A percentile compares a stretch with the other conserved stretches of the same genome.
phyloP scores from a whole-genome alignment of 2,329 filamentous ascomycete genomes.

The Neofusicoccum sp. region DNA sequence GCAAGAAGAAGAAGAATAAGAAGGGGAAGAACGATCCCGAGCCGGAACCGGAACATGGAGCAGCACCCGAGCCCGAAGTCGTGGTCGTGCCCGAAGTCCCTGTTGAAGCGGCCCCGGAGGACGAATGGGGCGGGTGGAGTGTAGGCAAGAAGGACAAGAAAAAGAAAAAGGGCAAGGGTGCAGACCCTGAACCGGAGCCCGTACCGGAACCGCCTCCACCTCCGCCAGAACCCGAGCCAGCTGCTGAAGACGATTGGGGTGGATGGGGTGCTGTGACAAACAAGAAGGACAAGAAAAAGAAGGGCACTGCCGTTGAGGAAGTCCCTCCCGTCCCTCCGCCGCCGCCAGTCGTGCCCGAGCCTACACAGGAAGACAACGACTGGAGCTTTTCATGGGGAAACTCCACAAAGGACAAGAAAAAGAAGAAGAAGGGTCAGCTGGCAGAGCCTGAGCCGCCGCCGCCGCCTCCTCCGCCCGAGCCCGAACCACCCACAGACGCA shows the following conservation, averaged over 20 bases:
- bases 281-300: constrained; percentile 22
- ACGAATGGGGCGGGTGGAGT: not conserved
- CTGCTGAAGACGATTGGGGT: constrained; percentile 25
- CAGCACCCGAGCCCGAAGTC: not conserved
- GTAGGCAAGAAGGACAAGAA: constrained; percentile 38
- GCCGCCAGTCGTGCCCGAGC: not conserved
- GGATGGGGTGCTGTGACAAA: constrained; percentile 17
- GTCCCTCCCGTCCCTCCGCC: not conserved
- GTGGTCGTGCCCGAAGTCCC: not conserved
- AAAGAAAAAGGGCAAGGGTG: constrained; percentile 47
- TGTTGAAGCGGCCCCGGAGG: not conserved
- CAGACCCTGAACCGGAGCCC: not conserved
- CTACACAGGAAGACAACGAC: constrained; percentile 19
- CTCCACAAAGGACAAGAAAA: constrained; percentile 33
- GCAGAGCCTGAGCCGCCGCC: constrained; percentile 23
- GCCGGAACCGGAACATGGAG: constrained; percentile 24
- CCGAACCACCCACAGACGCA: constrained; percentile 32
- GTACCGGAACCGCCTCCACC: constrained; percentile 26
- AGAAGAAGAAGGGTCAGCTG: constrained; percentile 35
- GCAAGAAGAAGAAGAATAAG: constrained; percentile 19
- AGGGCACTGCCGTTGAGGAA: constrained; percentile 27
- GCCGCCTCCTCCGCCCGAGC: constrained; percentile 11
- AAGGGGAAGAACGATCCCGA: constrained; percentile 15
- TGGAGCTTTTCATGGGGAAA: constrained; percentile 30
- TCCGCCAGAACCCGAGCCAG: constrained; percentile 25